phyloP scores from a whole-genome alignment of 2,329 filamentous ascomycete genomes.

The Apiospora kogelbergensis region DNA sequence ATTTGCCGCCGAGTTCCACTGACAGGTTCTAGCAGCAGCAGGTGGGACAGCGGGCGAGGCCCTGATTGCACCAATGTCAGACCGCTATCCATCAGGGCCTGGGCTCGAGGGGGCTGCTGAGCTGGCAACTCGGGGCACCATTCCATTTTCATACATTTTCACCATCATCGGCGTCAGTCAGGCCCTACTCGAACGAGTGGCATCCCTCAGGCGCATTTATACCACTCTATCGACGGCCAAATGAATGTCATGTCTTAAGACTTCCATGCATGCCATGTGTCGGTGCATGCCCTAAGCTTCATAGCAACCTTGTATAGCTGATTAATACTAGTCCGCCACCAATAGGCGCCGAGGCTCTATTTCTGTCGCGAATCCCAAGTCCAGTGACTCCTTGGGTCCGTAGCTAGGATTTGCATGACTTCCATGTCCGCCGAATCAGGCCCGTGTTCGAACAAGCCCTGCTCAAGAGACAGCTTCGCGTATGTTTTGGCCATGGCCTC shows the following conservation, averaged over 20 bases:
- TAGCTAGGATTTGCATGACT: slow-evolving; percentile 33
- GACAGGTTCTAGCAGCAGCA: background rate
- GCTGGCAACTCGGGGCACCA: background rate
- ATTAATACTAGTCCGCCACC: background rate
- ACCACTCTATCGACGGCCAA: background rate
- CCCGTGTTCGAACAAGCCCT: slow-evolving; percentile 37
- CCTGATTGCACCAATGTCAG: background rate
- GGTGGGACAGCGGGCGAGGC: background rate
- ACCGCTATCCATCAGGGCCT: background rate
- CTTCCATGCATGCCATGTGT: background rate
- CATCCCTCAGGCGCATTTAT: background rate
- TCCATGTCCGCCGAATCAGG: slow-evolving; percentile 28
- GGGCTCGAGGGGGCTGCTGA: background rate
- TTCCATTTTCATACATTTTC: background rate
- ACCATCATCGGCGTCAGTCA: background rate
- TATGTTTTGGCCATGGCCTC: slow-evolving; percentile 30
- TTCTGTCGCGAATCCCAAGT: slow-evolving; percentile 16
- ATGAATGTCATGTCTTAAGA: background rate
- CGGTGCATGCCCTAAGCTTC: background rate
- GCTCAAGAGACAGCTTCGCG: slow-evolving; percentile 33
- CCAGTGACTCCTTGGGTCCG: slow-evolving; percentile 30
- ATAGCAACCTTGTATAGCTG: background rate
- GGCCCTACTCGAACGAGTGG: background rate
- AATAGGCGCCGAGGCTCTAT: background rate
- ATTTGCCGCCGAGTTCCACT: background rate